Conservation (phyloP, 192 early-diverging fungal genomes). For the Entomortierella lignicola region DNA sequence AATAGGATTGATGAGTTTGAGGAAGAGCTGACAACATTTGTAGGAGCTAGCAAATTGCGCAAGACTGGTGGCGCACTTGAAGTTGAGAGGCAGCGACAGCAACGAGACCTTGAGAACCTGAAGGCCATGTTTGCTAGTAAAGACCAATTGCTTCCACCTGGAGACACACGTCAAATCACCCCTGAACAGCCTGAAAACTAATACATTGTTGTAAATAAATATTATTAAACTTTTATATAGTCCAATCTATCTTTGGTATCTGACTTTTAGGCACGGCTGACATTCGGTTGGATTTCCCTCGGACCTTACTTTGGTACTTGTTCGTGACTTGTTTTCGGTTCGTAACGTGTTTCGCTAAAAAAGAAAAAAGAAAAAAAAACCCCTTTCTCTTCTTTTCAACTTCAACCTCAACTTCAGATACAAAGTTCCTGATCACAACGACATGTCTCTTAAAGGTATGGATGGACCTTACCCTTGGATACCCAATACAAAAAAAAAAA, state of each 20-base stretch:
- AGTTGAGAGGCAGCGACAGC: slow-evolving; percentile 73
- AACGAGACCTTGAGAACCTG: slow-evolving; percentile 74
- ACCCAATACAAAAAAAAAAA: neutral
- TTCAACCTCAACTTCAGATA: too few relatives aligned
- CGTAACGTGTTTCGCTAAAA: neutral
- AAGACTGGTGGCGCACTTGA: slow-evolving; percentile 84
- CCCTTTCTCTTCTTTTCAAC: neutral
- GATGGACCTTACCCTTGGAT: neutral
- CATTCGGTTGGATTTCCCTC: too few relatives aligned
- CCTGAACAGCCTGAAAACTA: too few relatives aligned
- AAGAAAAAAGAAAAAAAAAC: too few relatives aligned
- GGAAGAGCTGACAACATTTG: slow-evolving; percentile 76
- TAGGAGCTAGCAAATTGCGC: slow-evolving; percentile 70
- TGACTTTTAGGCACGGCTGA: too few relatives aligned
- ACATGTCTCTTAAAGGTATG: slow-evolving; percentile 41
- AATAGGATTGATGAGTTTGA: slow-evolving; percentile 83
- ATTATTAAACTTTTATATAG: neutral
- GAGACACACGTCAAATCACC: too few relatives aligned
- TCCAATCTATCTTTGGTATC: too few relatives aligned
- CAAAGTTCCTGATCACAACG: neutral
- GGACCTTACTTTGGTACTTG: too few relatives aligned
- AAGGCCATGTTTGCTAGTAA: slow-evolving; percentile 58
- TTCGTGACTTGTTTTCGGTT: neutral
- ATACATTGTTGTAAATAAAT: neutral
- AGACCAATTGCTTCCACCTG: neutral